These are phyloP conservation scores for Backusella psychrophila DNA, from an alignment of 192 early-diverging fungal species.

Conservation along the genomic window DNA sequence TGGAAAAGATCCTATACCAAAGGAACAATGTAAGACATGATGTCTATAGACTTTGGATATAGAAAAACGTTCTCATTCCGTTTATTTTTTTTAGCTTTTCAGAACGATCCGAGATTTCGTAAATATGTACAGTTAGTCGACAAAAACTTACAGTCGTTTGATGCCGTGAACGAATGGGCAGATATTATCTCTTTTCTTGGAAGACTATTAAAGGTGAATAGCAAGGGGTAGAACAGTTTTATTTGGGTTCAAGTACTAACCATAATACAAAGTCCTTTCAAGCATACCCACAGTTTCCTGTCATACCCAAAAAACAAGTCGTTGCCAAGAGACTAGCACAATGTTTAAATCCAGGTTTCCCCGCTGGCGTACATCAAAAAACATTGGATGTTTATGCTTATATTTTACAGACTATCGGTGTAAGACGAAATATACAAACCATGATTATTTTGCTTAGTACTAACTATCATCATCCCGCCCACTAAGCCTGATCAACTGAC, in stretches of 20 bases:
- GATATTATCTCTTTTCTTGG: slow-evolving; percentile 91
- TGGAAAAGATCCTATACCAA: background rate
- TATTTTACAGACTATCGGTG: slow-evolving; percentile 70
- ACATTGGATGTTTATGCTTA: slow-evolving; percentile 83
- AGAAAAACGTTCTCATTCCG: background rate
- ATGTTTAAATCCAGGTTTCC: slow-evolving; percentile 91
- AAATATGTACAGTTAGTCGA: slow-evolving; percentile 83
- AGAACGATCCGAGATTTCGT: slow-evolving; percentile 77
- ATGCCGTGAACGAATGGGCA: slow-evolving; percentile 92
- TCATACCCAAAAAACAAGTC: slow-evolving; percentile 80
- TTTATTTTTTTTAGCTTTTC: slow-evolving; percentile 4
- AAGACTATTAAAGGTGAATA: slow-evolving; percentile 70
- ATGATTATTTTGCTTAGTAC: slow-evolving; percentile 30
- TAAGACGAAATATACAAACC: slow-evolving; percentile 31
- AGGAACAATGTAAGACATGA: background rate
- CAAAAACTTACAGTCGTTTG: slow-evolving; percentile 87
- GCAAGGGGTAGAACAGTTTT: background rate
- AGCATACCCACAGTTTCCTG: slow-evolving; percentile 67
- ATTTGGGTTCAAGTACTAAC: background rate
- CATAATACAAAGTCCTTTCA: slow-evolving; percentile 61
- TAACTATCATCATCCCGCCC: slow-evolving; percentile 65
- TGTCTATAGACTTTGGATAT: background rate
- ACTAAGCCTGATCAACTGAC: slow-evolving; percentile 66
- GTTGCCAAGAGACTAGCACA: slow-evolving; percentile 92
- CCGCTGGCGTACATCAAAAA: slow-evolving; percentile 94